Evolutionary conservation across 345 rosid genomes (phyloP), one percentile per base, ranked within the genome.

Genomic region (Capsella bursapastoris): DNA sequence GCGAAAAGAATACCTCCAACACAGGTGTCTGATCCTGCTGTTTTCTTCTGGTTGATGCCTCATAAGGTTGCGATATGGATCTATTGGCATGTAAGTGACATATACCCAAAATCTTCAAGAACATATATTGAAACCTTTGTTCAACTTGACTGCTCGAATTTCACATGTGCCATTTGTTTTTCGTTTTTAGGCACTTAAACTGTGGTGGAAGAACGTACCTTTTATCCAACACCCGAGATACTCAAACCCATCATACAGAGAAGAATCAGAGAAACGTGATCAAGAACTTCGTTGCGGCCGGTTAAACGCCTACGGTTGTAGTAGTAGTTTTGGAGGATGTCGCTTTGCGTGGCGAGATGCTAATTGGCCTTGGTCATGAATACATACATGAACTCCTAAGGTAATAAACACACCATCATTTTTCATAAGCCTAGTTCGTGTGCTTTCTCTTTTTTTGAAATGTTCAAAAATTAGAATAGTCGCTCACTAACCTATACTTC

Each of bases 21-120:
- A 2, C 62, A 9, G 8, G 81, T 66, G 25, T 80, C 68, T 7
- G 82, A 91, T 78, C 85, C 86, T 8, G 85, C 77, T n/a, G 41
- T 80, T 27, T 91, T 83, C 90, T 94, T 94, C 86, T 94, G 96
- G 97, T 79, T 91, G 83, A 89, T 94, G 97, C 99, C 99, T 76
- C 99, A 91, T 53, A 91, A 90, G 70, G 97, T 94, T 82, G 97
- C 92, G 0, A 13, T 90, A 34, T 94, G 97, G 97, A 91, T 94
- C 76, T 94, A 91, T 74, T 94, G 93, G 99, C 97, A 91, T 72
- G 97, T 90, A 85, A 87, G 99, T 91, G 8, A 65, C 61, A 28
- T 29, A 37, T 27, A 28, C 63, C 60, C 47, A 27, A 47, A 9
- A 10, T 38, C 12, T 43, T n/a, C 4, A 59, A 64, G 40, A 44